Conservation (phyloP, 306 rosid species). For the Erythrophleum fordii region DNA sequence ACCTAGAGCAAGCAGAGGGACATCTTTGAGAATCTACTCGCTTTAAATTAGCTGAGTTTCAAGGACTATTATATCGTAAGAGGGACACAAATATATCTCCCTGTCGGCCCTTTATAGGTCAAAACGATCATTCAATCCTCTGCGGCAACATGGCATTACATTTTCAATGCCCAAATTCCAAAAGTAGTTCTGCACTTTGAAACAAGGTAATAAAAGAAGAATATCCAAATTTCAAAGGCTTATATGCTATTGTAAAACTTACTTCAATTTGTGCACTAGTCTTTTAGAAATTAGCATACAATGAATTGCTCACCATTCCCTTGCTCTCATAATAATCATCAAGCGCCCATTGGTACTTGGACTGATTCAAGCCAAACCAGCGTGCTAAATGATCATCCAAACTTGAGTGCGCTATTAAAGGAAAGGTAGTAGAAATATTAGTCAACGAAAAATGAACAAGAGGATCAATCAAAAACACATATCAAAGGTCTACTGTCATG, state of each 20-base stretch:
- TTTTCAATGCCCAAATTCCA: background rate
- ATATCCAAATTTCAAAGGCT: background rate
- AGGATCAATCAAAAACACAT: background rate
- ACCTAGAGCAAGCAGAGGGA: background rate
- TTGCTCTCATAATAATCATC: conserved; percentile 76
- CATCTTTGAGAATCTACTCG: background rate
- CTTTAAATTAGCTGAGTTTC: background rate
- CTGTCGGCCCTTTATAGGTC: background rate
- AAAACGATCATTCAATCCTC: background rate
- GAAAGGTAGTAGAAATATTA: background rate
- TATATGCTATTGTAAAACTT: background rate
- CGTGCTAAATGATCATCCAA: conserved; percentile 78
- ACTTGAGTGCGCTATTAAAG: conserved; percentile 63
- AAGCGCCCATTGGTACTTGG: conserved; percentile 82
- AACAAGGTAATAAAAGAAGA: background rate
- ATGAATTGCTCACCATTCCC: conserved; percentile 60
- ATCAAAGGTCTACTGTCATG: background rate
- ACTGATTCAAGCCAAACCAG: conserved; percentile 79
- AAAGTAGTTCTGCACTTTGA: background rate
- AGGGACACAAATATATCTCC: background rate
- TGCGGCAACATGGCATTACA: background rate
- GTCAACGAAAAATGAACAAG: background rate
- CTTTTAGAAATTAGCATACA: background rate
- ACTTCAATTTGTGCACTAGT: background rate
- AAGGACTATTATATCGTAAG: background rate